These are phyloP conservation scores for Fusarium abutilonis DNA, from an alignment of 2,329 filamentous ascomycete species.

Conservation along the genomic window DNA sequence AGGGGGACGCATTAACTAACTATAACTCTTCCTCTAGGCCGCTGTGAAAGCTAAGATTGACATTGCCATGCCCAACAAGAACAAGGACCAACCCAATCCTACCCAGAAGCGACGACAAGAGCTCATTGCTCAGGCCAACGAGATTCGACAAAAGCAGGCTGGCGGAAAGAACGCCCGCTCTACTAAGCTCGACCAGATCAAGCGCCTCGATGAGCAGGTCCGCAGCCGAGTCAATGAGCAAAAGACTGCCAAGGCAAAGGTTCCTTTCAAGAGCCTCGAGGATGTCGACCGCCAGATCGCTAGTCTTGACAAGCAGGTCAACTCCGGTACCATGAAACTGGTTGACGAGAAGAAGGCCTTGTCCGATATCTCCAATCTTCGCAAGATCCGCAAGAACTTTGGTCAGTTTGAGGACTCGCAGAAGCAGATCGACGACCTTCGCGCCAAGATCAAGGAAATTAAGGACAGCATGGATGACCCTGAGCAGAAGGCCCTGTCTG, in stretches of 20 bases:
- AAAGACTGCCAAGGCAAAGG: slow-evolving; percentile 82
- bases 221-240: slow-evolving; percentile 87
- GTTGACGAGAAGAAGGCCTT: slow-evolving; percentile 98
- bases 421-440: slow-evolving; percentile 88
- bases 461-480: slow-evolving; percentile 92
- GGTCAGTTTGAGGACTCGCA: slow-evolving; percentile 83
- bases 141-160: slow-evolving; percentile 88
- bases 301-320: slow-evolving; percentile 83
- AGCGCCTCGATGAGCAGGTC: slow-evolving; percentile 88
- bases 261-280: slow-evolving; percentile 86
- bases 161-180: slow-evolving; percentile 84
- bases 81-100: slow-evolving; percentile 82
- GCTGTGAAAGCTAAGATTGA: slow-evolving; percentile 90
- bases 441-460: slow-evolving; percentile 86
- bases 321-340: slow-evolving; percentile 89
- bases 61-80: slow-evolving; percentile 75
- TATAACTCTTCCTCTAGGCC: slow-evolving; percentile 66
- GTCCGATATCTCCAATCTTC: slow-evolving; percentile 80
- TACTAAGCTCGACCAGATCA: slow-evolving; percentile 87
- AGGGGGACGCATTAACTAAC: slow-evolving; percentile 28
- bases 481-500: slow-evolving; percentile 86
- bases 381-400: slow-evolving; percentile 93
- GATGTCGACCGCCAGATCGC: slow-evolving; percentile 88
- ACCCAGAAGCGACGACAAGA: slow-evolving; percentile 85
- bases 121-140: slow-evolving; percentile 81